These are phyloP conservation scores for Colletotrichum ledebouriae DNA, from an alignment of 2,329 filamentous ascomycete genomes.

Conservation along the genomic window DNA sequence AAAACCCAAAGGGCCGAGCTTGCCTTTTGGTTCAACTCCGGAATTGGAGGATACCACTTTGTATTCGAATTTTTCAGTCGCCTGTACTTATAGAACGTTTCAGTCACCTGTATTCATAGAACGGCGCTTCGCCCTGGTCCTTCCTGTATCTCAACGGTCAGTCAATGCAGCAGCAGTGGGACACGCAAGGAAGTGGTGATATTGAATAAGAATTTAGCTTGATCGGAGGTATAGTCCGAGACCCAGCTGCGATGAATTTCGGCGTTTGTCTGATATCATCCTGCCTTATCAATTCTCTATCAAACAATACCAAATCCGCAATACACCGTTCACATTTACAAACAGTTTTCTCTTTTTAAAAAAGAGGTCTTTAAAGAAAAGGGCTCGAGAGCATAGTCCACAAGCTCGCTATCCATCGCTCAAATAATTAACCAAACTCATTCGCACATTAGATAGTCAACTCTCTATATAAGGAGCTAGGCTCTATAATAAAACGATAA, in stretches of 20 bases:
- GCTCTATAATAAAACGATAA: no score
- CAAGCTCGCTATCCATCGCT: no score
- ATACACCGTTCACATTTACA: background rate
- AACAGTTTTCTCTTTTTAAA: no score
- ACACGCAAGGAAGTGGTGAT: constrained; percentile 1
- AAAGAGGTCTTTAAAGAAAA: no score
- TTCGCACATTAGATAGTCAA: no score
- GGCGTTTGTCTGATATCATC: constrained; percentile 10
- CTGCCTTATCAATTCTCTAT: background rate
- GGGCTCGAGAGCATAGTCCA: no score
- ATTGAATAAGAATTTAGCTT: constrained; percentile 15
- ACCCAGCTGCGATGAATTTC: background rate
- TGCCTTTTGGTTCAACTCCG: background rate
- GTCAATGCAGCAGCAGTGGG: background rate
- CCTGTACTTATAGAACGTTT: background rate
- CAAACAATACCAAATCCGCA: background rate
- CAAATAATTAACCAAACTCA: no score
- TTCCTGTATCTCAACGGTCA: background rate
- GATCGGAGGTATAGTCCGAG: constrained; percentile 7
- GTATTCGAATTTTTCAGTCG: constrained; percentile 1
- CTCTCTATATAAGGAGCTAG: no score
- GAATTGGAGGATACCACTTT: background rate
- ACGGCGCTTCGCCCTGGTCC: background rate
- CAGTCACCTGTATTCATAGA: background rate
- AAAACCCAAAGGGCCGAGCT: constrained; percentile 11